Conservation (phyloP, 192 early-diverging fungal species). For the Helicostylum pulchrum region DNA sequence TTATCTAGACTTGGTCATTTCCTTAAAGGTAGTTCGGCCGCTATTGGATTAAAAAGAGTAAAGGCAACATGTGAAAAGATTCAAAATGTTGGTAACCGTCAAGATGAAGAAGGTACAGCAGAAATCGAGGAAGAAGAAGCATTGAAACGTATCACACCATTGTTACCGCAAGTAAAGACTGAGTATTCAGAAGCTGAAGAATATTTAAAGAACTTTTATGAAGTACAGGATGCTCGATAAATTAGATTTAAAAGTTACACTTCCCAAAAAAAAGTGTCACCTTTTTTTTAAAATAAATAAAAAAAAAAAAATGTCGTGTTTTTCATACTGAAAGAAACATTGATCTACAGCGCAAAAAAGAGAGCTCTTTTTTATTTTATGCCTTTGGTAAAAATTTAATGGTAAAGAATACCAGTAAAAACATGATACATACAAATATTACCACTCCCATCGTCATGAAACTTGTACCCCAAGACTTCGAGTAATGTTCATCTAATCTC, state of each 20-base stretch:
- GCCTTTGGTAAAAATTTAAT: conserved; percentile 43
- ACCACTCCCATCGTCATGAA: conserved; percentile 44
- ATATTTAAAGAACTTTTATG: conserved; percentile 69
- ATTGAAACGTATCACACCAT: conserved; percentile 44
- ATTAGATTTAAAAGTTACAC: not conserved
- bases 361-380: no score
- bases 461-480: conserved; percentile 46
- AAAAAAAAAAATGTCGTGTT: not conserved
- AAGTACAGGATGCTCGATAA: conserved; percentile 34
- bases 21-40: conserved; percentile 87
- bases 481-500: conserved; percentile 35
- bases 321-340: no score
- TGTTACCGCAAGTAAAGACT: conserved; percentile 56
- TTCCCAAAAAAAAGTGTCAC: no score
- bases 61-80: conserved; percentile 82
- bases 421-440: conserved; percentile 43
- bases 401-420: conserved; percentile 43
- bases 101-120: conserved; percentile 51
- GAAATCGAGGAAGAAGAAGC: conserved; percentile 56
- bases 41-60: conserved; percentile 78
- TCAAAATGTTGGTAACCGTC: conserved; percentile 74
- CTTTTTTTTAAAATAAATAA: not conserved
- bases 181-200: conserved; percentile 73
- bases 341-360: no score
- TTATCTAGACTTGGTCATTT: conserved; percentile 87